These are phyloP conservation scores for Nepenthes mirabilis DNA, from an alignment of 148 eudicot genomes.

Conservation along the genomic window DNA sequence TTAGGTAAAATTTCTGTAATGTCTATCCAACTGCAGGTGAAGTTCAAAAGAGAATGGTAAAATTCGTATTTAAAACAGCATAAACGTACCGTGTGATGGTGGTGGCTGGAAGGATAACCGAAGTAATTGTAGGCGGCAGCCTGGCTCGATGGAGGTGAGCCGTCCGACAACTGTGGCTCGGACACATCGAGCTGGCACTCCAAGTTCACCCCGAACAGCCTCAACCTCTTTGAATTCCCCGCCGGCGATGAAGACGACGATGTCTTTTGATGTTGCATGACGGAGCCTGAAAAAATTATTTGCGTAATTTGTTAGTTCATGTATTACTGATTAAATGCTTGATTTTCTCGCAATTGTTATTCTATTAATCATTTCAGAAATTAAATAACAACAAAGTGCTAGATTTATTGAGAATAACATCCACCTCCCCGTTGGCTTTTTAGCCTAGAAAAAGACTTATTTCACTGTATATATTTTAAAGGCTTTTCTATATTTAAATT, in stretches of 20 bases:
- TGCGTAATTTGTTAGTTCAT: neutral
- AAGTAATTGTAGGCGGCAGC: slow-evolving; percentile 7
- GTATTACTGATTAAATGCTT: too few relatives aligned
- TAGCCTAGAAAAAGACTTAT: too few relatives aligned
- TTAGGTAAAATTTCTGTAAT: too few relatives aligned
- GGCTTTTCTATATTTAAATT: too few relatives aligned
- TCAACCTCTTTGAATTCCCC: slow-evolving; percentile 33
- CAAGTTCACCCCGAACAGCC: slow-evolving; percentile 73
- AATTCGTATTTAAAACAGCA: too few relatives aligned
- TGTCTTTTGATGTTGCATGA: slow-evolving; percentile 8
- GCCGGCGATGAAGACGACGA: neutral
- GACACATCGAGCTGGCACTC: slow-evolving; percentile 39
- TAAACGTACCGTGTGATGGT: too few relatives aligned
- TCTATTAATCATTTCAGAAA: neutral
- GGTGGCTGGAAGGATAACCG: slow-evolving; percentile 17
- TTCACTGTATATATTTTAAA: too few relatives aligned
- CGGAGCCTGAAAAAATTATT: slow-evolving; percentile 10
- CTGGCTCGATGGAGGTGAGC: slow-evolving; percentile 35
- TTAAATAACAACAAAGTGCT: neutral
- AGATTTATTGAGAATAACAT: too few relatives aligned
- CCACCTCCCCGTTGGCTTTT: too few relatives aligned
- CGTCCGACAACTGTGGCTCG: slow-evolving; percentile 27
- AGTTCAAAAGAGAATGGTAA: too few relatives aligned
- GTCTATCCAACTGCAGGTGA: too few relatives aligned
- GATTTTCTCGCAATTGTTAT: too few relatives aligned